Conservation (phyloP, 495 filamentous ascomycete species). For the Aspergillus campestris region DNA sequence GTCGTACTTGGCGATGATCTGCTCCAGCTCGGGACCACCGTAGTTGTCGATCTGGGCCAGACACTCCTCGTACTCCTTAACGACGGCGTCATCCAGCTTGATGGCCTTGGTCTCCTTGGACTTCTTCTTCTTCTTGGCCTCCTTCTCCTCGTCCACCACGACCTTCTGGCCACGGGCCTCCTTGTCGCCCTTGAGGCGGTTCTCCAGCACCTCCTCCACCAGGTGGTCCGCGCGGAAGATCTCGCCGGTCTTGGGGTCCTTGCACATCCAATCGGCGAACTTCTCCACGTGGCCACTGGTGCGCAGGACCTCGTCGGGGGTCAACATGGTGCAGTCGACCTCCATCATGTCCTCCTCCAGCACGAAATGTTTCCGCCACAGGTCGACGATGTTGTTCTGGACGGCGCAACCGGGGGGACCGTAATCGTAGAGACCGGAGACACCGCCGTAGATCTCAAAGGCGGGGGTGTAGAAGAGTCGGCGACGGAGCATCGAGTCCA, state of each 20-base stretch:
- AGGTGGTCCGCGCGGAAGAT: conserved; percentile 94
- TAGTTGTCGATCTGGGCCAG: conserved; percentile 70
- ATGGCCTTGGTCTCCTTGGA: conserved; percentile 47
- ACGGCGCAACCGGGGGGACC: conserved; percentile 74
- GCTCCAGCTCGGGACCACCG: conserved; percentile 52
- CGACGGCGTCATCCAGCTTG: conserved; percentile 55
- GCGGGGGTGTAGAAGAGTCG: conserved; percentile 91
- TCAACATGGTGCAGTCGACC: conserved; percentile 77
- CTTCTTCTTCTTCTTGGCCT: conserved; percentile 60
- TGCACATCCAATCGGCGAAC: conserved; percentile 99
- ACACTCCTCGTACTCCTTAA: conserved; percentile 59
- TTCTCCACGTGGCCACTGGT: conserved; percentile 96
- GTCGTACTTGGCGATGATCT: conserved; percentile 54
- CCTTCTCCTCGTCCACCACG: conserved; percentile 55
- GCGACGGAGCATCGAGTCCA: conserved; percentile 79
- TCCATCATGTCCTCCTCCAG: conserved; percentile 88
- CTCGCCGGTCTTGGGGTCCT: conserved; percentile 94
- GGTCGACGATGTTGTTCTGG: conserved; percentile 77
- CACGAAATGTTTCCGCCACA: conserved; percentile 89
- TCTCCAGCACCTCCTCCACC: conserved; percentile 86
- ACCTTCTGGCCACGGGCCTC: conserved; percentile 66
- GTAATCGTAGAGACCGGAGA: conserved; percentile 78
- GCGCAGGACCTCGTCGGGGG: conserved; percentile 85
- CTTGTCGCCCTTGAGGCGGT: conserved; percentile 71
- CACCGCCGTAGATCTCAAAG: conserved; percentile 89